Evolutionary conservation across 2,329 filamentous ascomycete species (phyloP).

Genomic region (Dendryphion nanum): DNA sequence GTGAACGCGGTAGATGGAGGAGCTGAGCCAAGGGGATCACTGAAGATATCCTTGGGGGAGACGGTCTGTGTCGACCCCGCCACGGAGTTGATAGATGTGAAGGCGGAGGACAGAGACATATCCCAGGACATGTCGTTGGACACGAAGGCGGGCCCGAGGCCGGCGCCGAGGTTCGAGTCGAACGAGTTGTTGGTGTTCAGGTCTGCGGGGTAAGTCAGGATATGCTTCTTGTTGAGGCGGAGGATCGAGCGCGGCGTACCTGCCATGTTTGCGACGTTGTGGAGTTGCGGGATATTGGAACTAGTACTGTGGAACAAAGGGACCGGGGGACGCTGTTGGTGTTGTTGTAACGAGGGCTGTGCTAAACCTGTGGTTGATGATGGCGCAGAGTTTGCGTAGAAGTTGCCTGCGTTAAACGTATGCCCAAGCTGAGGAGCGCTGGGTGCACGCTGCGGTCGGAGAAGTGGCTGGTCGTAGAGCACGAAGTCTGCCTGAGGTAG

Average conservation of each 20-base stretch:
- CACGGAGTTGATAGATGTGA: slow-evolving; percentile 48
- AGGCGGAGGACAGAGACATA: slow-evolving; percentile 26
- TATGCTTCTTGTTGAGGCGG: slow-evolving; percentile 8
- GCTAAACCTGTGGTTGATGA: slow-evolving; percentile 58
- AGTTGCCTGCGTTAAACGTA: slow-evolving; percentile 61
- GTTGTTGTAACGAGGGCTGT: slow-evolving; percentile 37
- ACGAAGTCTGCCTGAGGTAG: slow-evolving; percentile 70
- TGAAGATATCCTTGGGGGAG: slow-evolving; percentile 79
- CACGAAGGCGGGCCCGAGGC: slow-evolving; percentile 46
- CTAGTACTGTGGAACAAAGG: slow-evolving; percentile 66
- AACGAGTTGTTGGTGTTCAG: slow-evolving; percentile 40
- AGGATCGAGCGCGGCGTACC: slow-evolving; percentile 26
- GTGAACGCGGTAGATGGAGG: slow-evolving; percentile 82
- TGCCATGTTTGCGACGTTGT: slow-evolving; percentile 38
- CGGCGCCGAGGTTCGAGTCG: slow-evolving; percentile 48
- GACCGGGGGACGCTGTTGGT: slow-evolving; percentile 63
- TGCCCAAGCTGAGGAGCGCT: slow-evolving; percentile 54
- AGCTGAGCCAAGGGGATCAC: slow-evolving; percentile 68
- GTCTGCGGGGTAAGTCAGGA: slow-evolving; percentile 33
- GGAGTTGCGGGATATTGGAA: slow-evolving; percentile 46
- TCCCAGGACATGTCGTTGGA: slow-evolving; percentile 31
- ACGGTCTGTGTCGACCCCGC: slow-evolving; percentile 57
- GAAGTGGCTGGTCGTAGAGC: slow-evolving; percentile 61
- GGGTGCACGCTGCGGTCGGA: slow-evolving; percentile 50
- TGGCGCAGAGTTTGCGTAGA: slow-evolving; percentile 67